phyloP scores from a whole-genome alignment of 805 yeast genomes.

The Pichia eremophila region DNA sequence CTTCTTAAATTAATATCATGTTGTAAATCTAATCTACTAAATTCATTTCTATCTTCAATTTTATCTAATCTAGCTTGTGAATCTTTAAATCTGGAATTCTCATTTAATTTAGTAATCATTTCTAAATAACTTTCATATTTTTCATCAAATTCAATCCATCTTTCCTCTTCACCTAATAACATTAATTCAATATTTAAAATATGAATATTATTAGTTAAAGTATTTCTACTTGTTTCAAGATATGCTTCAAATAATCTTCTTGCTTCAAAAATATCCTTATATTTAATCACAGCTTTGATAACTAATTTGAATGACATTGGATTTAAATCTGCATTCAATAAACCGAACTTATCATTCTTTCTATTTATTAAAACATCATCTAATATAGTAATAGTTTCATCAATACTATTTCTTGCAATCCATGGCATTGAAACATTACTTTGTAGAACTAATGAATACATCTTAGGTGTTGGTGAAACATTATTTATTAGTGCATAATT shows the following conservation, averaged over 20 bases:
- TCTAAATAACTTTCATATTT: constrained; percentile 18
- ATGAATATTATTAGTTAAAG: constrained; percentile 21
- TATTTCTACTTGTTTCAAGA: constrained; percentile 15
- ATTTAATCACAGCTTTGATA: constrained; percentile 13
- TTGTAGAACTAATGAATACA: constrained; percentile 22
- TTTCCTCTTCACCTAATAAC: constrained; percentile 23
- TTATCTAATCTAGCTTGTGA: not conserved
- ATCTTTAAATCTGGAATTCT: constrained; percentile 9
- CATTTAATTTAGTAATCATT: constrained; percentile 11
- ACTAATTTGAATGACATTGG: constrained; percentile 19
- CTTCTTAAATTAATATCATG: constrained; percentile 1
- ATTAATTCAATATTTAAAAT: constrained; percentile 20
- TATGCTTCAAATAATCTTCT: constrained; percentile 23
- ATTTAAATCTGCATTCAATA: constrained; percentile 16
- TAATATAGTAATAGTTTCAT: constrained; percentile 13
- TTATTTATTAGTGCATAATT: constrained; percentile 13
- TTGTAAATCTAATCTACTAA: constrained; percentile 5
- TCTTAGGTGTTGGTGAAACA: constrained; percentile 14
- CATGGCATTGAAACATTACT: constrained; percentile 12
- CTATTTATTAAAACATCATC: constrained; percentile 17
- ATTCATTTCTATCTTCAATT: not conserved
- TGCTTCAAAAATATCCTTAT: constrained; percentile 16
- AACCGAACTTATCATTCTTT: constrained; percentile 15
- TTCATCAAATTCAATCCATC: constrained; percentile 26
- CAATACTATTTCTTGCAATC: constrained; percentile 13